These are phyloP conservation scores for Syzygium grande DNA, from an alignment of 345 rosid genomes.

Conservation along the genomic window DNA sequence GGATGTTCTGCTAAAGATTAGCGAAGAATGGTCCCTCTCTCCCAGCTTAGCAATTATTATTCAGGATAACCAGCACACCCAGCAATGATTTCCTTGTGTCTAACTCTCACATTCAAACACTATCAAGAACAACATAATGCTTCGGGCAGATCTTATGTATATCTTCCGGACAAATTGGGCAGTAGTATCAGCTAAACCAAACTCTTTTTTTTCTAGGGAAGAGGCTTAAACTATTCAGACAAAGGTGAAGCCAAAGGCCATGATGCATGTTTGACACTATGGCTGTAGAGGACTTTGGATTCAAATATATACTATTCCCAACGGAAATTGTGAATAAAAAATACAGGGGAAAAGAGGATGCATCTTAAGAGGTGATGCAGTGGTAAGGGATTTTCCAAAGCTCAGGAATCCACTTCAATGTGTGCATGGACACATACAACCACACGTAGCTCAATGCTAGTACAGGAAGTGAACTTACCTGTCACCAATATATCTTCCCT, in stretches of 20 bases:
- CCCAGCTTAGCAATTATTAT: background rate
- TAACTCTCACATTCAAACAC: background rate
- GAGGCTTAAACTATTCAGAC: background rate
- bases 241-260: background rate
- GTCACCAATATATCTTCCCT: constrained; percentile 77
- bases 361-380: background rate
- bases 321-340: background rate
- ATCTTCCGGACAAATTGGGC: background rate
- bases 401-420: background rate
- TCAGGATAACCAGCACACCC: background rate
- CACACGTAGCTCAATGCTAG: background rate
- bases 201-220: background rate
- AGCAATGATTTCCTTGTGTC: background rate
- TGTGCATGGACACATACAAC: background rate
- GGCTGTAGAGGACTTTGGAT: background rate
- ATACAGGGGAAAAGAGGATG: background rate
- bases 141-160: background rate
- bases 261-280: background rate
- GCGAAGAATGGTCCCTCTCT: background rate
- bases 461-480: constrained; percentile 19
- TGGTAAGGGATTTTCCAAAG: background rate
- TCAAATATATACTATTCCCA: background rate
- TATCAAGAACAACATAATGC: background rate
- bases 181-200: background rate
- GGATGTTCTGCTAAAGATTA: background rate